Evolutionary conservation across 2,329 filamentous ascomycete species (phyloP).

Genomic region (Geosmithia flava): DNA sequence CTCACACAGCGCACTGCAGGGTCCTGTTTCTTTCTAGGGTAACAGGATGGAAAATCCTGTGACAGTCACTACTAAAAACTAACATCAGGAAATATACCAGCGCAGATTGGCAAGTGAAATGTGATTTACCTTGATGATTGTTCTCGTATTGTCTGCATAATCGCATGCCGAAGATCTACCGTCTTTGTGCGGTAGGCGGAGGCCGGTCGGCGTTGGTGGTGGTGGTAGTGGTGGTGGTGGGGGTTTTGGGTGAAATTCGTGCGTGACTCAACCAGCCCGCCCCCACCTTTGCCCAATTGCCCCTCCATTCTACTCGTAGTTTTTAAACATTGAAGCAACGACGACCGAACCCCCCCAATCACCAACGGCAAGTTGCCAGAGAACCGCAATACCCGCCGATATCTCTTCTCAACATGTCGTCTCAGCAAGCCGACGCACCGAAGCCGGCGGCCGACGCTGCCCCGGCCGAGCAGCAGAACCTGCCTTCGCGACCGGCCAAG

Average conservation of each 20-base stretch:
- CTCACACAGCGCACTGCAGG: too few species aligned
- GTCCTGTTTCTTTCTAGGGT: too few species aligned
- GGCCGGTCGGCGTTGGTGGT: neutral
- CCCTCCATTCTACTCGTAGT: constrained; percentile 1
- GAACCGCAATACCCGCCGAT: neutral
- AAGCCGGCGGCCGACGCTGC: constrained; percentile 20
- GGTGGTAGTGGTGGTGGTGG: neutral
- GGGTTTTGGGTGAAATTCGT: neutral
- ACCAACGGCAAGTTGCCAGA: neutral
- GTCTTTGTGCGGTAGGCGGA: neutral
- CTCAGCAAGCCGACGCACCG: constrained; percentile 20
- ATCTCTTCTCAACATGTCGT: constrained; percentile 16
- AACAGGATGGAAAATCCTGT: too few species aligned
- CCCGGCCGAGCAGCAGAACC: constrained; percentile 12
- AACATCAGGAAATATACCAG: too few species aligned
- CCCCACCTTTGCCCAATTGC: constrained; percentile 1
- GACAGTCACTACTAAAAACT: too few species aligned
- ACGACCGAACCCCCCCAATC: neutral
- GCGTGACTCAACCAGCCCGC: constrained; percentile 1
- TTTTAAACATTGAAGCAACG: neutral
- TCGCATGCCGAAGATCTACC: constrained; percentile 1
- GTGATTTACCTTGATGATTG: too few species aligned
- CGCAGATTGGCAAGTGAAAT: too few species aligned
- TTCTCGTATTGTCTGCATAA: neutral
- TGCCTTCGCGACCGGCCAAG: constrained; percentile 22